Percentiles rank a stretch among this genome's conserved stretches.
phyloP scores from a whole-genome alignment of 192 early-diverging fungal species.

The Coemansia sp. region DNA sequence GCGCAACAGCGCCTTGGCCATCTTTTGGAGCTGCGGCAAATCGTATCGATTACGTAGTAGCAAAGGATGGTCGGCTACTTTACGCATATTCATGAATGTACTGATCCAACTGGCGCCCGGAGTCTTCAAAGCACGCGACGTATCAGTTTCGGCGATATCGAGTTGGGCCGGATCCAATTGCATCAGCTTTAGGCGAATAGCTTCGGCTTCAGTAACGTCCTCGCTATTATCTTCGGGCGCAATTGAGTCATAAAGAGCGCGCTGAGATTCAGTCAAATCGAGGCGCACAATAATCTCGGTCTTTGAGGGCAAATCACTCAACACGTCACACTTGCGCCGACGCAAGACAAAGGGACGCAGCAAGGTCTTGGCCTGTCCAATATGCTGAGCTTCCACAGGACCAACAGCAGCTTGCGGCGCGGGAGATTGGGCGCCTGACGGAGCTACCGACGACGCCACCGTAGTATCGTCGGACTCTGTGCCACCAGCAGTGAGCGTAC shows the following conservation, averaged over 20 bases:
- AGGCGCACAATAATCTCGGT: slow-evolving; percentile 60
- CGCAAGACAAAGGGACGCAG: slow-evolving; percentile 90
- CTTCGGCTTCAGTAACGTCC: slow-evolving; percentile 10
- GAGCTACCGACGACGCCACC: slow-evolving; percentile 22
- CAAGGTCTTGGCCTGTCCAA: slow-evolving; percentile 78
- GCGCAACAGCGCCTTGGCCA: slow-evolving; percentile 70
- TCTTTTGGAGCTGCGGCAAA: slow-evolving; percentile 60
- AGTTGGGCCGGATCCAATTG: slow-evolving; percentile 26
- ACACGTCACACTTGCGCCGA: slow-evolving; percentile 75
- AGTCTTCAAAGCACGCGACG: not conserved
- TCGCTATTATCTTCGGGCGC: slow-evolving; percentile 26
- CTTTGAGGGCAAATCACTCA: slow-evolving; percentile 70
- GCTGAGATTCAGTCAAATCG: slow-evolving; percentile 58
- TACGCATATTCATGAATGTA: slow-evolving; percentile 82
- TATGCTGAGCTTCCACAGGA: slow-evolving; percentile 61
- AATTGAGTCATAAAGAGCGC: slow-evolving; percentile 61
- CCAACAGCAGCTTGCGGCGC: slow-evolving; percentile 18
- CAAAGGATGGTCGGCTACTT: slow-evolving; percentile 85
- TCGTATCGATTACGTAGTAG: slow-evolving; percentile 71
- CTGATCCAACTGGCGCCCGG: slow-evolving; percentile 53
- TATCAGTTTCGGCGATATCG: slow-evolving; percentile 2
- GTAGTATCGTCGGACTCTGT: slow-evolving; percentile 44
- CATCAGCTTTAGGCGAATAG: slow-evolving; percentile 24
- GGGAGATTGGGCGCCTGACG: slow-evolving; percentile 46
- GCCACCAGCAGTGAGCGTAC: slow-evolving; percentile 9